phyloP scores from a whole-genome alignment of 2,329 filamentous ascomycete species.

The Xylaria digitata region DNA sequence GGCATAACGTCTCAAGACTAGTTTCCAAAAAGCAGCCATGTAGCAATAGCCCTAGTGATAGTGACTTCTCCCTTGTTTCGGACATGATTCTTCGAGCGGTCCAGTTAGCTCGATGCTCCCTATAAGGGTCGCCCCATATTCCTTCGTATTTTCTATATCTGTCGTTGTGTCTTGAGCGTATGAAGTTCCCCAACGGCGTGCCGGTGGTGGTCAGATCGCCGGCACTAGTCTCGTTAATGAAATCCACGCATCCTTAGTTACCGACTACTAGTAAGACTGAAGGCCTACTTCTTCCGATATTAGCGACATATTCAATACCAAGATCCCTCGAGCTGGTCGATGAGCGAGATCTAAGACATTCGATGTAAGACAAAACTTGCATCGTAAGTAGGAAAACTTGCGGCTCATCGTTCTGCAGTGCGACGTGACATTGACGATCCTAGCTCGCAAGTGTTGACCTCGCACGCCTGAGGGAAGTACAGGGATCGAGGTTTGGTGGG shows the following conservation, averaged over 20 bases:
- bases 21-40: background rate
- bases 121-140: background rate
- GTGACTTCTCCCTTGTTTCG: constrained; percentile 10
- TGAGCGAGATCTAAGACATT: background rate
- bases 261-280: background rate
- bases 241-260: background rate
- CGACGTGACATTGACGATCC: constrained; percentile 24
- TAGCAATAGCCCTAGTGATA: constrained; percentile 5
- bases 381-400: constrained; percentile 14
- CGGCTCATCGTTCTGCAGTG: constrained; percentile 26
- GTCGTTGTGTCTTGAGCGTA: background rate
- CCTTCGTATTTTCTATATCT: constrained; percentile 13
- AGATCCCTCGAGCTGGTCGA: background rate
- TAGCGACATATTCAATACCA: background rate
- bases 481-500: constrained; percentile 31
- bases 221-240: background rate
- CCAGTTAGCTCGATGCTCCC: constrained; percentile 1
- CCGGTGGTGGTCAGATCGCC: constrained; percentile 36
- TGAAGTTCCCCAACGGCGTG: constrained; percentile 37
- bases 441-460: constrained; percentile 9
- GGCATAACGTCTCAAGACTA: constrained; percentile 15
- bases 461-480: background rate
- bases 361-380: constrained; percentile 7
- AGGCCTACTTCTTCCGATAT: background rate
- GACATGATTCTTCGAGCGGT: background rate